Evolutionary conservation across 805 yeast genomes (phyloP).

Genomic region (Candida boidinii): DNA sequence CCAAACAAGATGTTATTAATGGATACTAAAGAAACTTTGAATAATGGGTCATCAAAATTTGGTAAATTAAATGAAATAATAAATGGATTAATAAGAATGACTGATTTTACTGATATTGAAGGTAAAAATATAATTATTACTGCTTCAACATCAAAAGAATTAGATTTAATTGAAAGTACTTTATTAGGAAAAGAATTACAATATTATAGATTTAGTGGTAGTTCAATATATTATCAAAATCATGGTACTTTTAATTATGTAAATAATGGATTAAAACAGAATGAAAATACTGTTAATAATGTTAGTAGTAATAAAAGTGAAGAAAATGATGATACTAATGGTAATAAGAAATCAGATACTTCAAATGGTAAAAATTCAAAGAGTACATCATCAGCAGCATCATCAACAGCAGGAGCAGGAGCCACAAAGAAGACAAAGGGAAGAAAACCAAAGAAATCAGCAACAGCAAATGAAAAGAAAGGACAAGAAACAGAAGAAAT

Average conservation of each 20-base stretch:
- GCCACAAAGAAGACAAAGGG: no score
- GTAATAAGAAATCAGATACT: neutral
- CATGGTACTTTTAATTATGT: conserved; percentile 23
- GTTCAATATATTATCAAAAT: conserved; percentile 34
- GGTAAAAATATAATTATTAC: conserved; percentile 33
- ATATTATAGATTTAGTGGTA: conserved; percentile 61
- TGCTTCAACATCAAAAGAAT: conserved; percentile 56
- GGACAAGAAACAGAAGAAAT: conserved; percentile 1
- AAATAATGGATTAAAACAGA: conserved; percentile 1
- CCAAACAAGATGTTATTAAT: conserved; percentile 59
- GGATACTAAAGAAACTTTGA: conserved; percentile 52
- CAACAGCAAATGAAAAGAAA: conserved; percentile 1
- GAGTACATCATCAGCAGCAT: neutral
- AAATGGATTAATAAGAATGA: conserved; percentile 24
- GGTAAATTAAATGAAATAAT: conserved; percentile 42
- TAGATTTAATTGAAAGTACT: conserved; percentile 73
- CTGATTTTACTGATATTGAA: conserved; percentile 15
- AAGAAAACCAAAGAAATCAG: no score
- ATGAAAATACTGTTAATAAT: neutral
- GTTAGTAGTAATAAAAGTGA: neutral
- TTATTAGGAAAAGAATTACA: conserved; percentile 62
- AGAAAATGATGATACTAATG: neutral
- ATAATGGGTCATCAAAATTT: conserved; percentile 52
- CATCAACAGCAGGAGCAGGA: neutral
- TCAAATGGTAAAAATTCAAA: neutral